phyloP scores from a whole-genome alignment of 2,329 filamentous ascomycete species.

The Xylariales sp. region DNA sequence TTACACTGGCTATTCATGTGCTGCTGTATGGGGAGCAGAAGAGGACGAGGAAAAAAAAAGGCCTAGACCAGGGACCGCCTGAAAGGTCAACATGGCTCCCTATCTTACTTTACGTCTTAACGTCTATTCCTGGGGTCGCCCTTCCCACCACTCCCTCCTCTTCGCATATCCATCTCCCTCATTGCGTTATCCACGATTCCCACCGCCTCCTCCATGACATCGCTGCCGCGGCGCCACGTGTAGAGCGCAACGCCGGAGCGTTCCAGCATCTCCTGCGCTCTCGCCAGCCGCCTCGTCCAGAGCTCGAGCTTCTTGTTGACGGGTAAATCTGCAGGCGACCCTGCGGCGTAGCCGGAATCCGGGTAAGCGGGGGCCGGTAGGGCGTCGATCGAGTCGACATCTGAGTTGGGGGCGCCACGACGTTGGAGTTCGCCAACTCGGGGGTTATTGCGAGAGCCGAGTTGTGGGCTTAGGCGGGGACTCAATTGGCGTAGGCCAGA shows the following conservation, averaged over 20 bases:
- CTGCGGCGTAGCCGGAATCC: constrained; percentile 17
- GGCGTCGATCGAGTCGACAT: constrained; percentile 34
- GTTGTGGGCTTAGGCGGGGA: too few relatives aligned
- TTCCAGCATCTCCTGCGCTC: constrained; percentile 60
- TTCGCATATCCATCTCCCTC: constrained; percentile 30
- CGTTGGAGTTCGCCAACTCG: constrained; percentile 14
- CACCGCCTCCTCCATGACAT: constrained; percentile 64
- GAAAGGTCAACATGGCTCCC: too few relatives aligned
- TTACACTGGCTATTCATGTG: too few relatives aligned
- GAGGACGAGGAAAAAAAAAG: too few relatives aligned
- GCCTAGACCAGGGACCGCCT: too few relatives aligned
- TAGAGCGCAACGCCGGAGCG: constrained; percentile 62
- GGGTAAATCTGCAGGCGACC: constrained; percentile 12
- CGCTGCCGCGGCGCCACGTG: constrained; percentile 68
- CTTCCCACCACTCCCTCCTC: constrained; percentile 4
- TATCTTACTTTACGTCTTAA: too few relatives aligned
- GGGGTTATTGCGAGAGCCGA: too few relatives aligned
- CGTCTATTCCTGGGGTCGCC: too few relatives aligned
- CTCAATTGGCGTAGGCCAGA: constrained; percentile 23
- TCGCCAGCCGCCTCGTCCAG: constrained; percentile 64
- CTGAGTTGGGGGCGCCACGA: constrained; percentile 32
- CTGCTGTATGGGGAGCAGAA: too few relatives aligned
- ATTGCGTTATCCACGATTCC: constrained; percentile 57
- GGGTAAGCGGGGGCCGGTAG: constrained; percentile 30
- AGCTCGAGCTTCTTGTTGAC: constrained; percentile 67